A percentile compares a stretch with the other conserved stretches of the same genome.
These are phyloP conservation scores for Trichoderma afroharzianum DNA, from an alignment of 2,329 filamentous ascomycete species.

Conservation along the genomic window DNA sequence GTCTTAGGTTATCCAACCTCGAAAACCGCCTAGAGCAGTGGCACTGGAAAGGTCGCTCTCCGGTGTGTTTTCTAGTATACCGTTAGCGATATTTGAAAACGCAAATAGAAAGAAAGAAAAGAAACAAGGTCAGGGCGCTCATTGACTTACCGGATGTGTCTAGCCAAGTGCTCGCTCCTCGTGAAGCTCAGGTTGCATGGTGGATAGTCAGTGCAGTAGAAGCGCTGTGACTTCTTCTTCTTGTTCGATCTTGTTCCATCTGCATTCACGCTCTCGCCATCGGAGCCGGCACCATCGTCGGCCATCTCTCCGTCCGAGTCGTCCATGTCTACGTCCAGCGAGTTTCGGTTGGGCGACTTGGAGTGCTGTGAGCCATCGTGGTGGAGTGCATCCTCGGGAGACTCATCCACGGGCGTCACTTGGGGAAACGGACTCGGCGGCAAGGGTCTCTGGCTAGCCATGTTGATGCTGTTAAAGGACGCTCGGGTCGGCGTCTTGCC, in stretches of 20 bases:
- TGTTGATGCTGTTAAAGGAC: conserved; percentile 40
- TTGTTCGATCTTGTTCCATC: conserved; percentile 70
- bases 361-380: conserved; percentile 58
- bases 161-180: conserved; percentile 87
- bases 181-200: conserved; percentile 95
- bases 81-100: conserved; percentile 7
- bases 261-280: conserved; percentile 61
- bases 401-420: conserved; percentile 45
- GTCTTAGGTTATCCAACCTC: conserved; percentile 86
- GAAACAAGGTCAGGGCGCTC: not conserved
- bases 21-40: conserved; percentile 94
- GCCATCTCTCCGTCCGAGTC: conserved; percentile 64
- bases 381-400: conserved; percentile 38
- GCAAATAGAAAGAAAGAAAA: not conserved
- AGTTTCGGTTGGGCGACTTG: conserved; percentile 51
- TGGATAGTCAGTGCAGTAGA: conserved; percentile 93
- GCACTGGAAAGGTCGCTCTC: conserved; percentile 93
- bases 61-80: conserved; percentile 79
- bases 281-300: conserved; percentile 56
- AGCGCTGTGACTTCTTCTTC: conserved; percentile 95
- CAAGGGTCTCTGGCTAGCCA: conserved; percentile 50
- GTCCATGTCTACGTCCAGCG: conserved; percentile 72
- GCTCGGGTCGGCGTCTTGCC: conserved; percentile 61
- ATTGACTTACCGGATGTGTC: conserved; percentile 74
- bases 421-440: conserved; percentile 52